Evolutionary conservation across 257 asterid species (phyloP).

Genomic region (Nemophila menziesii): DNA sequence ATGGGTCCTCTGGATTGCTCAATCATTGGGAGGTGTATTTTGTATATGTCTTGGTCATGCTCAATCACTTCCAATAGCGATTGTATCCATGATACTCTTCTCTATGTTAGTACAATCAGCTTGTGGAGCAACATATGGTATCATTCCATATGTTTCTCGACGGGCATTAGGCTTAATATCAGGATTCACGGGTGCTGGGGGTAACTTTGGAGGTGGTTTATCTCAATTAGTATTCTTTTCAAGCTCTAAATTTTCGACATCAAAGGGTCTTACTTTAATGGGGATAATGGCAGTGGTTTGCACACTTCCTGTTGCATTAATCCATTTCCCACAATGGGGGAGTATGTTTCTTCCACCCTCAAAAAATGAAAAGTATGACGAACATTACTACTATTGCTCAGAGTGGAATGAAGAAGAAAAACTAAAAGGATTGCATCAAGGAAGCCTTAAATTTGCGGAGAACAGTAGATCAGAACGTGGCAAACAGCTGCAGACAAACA

Average conservation of each 20-base stretch:
- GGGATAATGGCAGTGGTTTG: constrained; percentile 13
- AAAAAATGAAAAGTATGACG: constrained; percentile 14
- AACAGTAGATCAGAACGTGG: constrained; percentile 49
- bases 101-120: constrained; percentile 32
- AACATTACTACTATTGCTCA: constrained; percentile 24
- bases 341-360: constrained; percentile 33
- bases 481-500: no score
- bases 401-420: constrained; percentile 26
- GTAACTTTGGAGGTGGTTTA: constrained; percentile 32
- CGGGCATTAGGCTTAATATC: constrained; percentile 37
- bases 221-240: constrained; percentile 31
- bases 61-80: constrained; percentile 18
- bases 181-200: constrained; percentile 38
- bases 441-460: constrained; percentile 47
- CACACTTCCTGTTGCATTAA: no score
- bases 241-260: constrained; percentile 14
- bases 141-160: constrained; percentile 27
- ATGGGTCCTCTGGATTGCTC: constrained; percentile 39
- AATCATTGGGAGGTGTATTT: constrained; percentile 30
- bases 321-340: no score
- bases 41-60: constrained; percentile 32
- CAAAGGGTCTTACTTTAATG: constrained; percentile 22
- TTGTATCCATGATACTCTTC: constrained; percentile 31
- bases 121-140: no score
- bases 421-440: constrained; percentile 40